These are phyloP conservation scores for Mercurialis annua DNA, from an alignment of 345 rosid species.

Conservation along the genomic window DNA sequence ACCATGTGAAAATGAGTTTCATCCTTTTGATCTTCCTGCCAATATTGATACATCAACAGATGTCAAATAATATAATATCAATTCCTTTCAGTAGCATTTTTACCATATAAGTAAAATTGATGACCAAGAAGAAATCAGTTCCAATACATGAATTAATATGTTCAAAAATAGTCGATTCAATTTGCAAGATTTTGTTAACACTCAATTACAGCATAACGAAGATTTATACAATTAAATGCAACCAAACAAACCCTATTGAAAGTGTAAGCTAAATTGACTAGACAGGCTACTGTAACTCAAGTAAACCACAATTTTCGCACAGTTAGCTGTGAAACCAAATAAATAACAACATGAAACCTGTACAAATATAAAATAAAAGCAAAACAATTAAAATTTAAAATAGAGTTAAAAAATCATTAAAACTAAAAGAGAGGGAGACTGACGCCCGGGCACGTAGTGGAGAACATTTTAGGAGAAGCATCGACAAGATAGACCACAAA, in stretches of 20 bases:
- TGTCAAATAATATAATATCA: too few relatives aligned
- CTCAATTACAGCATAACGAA: too few relatives aligned
- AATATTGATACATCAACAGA: constrained; percentile 14
- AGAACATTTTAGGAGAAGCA: constrained; percentile 88
- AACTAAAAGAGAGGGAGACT: constrained; percentile 16
- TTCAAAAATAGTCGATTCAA: too few relatives aligned
- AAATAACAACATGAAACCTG: not conserved
- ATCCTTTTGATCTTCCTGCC: constrained; percentile 55
- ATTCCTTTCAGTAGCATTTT: too few relatives aligned
- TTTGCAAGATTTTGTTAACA: too few relatives aligned
- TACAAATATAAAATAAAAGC: not conserved
- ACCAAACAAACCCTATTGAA: too few relatives aligned
- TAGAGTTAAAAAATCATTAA: not conserved
- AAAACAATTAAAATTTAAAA: not conserved
- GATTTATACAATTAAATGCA: too few relatives aligned
- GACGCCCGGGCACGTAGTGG: constrained; percentile 47
- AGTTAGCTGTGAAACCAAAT: not conserved
- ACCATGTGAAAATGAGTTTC: constrained; percentile 74
- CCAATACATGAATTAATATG: too few relatives aligned
- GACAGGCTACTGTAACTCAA: not conserved
- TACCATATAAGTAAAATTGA: too few relatives aligned
- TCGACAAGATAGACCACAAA: constrained; percentile 72
- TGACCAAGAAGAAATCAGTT: too few relatives aligned
- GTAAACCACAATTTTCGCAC: not conserved
- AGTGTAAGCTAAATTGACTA: too few relatives aligned